Base-by-base conservation (phyloP, 202 grass and related monocot species). In the Setaria viridis region DNA sequence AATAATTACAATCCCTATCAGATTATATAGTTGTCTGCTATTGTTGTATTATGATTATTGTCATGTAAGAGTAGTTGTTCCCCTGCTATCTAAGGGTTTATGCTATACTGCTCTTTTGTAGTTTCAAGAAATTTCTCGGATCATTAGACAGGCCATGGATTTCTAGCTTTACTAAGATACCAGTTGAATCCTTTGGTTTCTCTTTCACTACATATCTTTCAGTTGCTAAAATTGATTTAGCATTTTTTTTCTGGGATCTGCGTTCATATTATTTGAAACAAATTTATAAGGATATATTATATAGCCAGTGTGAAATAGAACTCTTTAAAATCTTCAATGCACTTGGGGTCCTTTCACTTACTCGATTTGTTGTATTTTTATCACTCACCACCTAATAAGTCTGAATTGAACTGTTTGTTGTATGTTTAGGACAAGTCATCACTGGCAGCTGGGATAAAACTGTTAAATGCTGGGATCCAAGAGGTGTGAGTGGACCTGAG, bases 401-500 rank as follows among this genome's bases (percentile, higher is more conserved):
- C n/a, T 32, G 62, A 63, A 80, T 9, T 76, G 67, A 57, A 90
- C 57, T 73, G 9, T 69, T n/a, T 25, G 32, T 84, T 62, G 89
- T 80, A 50, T 84, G 41, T 85, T 73, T 82, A 99, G 97, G 92
- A 0, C 97, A 99, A 91, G 93, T 99, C 45, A 94, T 99, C 47
- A 96, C 94, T 45, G 97, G 97, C 29, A 96, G 97, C 88, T 99
- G 93, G 97, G 97, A 99, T 85, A 99, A 96, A 83, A 99, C 91
- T 83, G 75, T 99, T 62, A 99, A 99, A 83, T 96, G 90, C 77
- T 99, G 97, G 97, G 97, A 99, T 86, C 94, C 92, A 74, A 92
- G 97, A 88, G 97, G 97, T 57, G 91, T 93, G 51, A 92, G 84
- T 30, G 93, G 95, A 29, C 85, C 91, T 64, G 91, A 96, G 35